phyloP scores from a whole-genome alignment of 768 basidiomycete species.

The Rhodotorula sphaerocarpa region DNA sequence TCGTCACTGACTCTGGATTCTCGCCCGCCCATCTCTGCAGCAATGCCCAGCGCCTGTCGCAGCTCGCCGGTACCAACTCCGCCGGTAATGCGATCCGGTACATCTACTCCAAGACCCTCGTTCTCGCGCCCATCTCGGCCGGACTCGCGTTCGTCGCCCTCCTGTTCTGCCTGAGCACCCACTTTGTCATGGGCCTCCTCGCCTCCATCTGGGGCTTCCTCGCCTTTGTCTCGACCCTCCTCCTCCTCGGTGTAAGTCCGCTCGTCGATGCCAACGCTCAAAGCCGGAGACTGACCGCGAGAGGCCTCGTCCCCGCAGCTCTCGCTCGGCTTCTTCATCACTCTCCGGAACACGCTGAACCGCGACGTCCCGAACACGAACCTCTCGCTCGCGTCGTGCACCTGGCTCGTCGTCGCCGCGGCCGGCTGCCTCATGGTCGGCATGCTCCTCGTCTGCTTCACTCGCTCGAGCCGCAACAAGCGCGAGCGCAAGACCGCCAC shows the following conservation, averaged over 20 bases:
- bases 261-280: too few relatives aligned
- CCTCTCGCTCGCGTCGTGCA: neutral
- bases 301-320: neutral
- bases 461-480: conserved; percentile 16
- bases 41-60: neutral
- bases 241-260: conserved; percentile 41
- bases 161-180: conserved; percentile 41
- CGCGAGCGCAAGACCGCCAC: conserved; percentile 5
- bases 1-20: neutral
- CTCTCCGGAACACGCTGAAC: conserved; percentile 20
- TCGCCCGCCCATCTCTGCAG: neutral
- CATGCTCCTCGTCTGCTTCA: conserved; percentile 25
- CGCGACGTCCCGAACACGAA: conserved; percentile 13
- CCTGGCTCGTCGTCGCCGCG: conserved; percentile 33
- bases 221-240: conserved; percentile 42
- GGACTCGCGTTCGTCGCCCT: conserved; percentile 43
- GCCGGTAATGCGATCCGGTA: conserved; percentile 6
- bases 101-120: conserved; percentile 39
- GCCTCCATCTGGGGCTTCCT: conserved; percentile 40
- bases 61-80: neutral
- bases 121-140: conserved; percentile 43
- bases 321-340: conserved; percentile 28
- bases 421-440: conserved; percentile 16
- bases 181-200: conserved; percentile 42
- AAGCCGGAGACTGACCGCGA: too few relatives aligned